Evolutionary conservation across 176 grass and related monocot genomes (phyloP), one percentile per base, ranked within the genome.

Genomic region (Poa annua): DNA sequence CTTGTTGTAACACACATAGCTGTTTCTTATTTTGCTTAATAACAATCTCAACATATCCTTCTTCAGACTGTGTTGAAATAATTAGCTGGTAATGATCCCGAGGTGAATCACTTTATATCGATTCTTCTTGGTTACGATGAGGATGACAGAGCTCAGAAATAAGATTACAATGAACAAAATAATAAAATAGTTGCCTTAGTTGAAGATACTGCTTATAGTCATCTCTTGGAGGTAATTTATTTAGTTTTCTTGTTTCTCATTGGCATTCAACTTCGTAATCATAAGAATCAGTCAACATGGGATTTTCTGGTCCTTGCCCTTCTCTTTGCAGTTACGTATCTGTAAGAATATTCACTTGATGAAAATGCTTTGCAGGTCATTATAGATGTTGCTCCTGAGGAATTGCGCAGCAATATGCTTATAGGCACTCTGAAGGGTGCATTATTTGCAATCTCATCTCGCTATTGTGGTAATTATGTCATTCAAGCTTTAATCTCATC

Each of bases 401-500:
- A 83, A 86, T 20, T 98, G 72, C 88, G 90, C 78, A 76, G 53
- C 39, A 71, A 84, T 73, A 68, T 98, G 84, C 89, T 95, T 73
- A 85, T 69, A 85, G 29, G 87, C 83, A 88, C 88, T 80, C 84
- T 93, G 29, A 91, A 78, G 41, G 92, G 89, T 84, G 85, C 83
- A 50, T 74, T 98, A 87, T 95, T 98, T 88, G 69, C 87, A 47
- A 95, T 98, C 32, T 95, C 96, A 38, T 95, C 92, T 79, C 92
- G 92, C 80, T 56, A 83, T 16, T 98, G 87, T 88, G 96, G 92
- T 41, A 98, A 98, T 79, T 98, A 88, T 93, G 92, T 95, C 73
- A 90, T 92, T 56, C 96, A 98, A 90, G 85, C 92, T 83, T 81
- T 98, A 71, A 86, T 98, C 88, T 91, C 96, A 84, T 95, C 92